Evolutionary conservation across 148 eudicot species (phyloP).

Genomic region (Polygonum maritimum): DNA sequence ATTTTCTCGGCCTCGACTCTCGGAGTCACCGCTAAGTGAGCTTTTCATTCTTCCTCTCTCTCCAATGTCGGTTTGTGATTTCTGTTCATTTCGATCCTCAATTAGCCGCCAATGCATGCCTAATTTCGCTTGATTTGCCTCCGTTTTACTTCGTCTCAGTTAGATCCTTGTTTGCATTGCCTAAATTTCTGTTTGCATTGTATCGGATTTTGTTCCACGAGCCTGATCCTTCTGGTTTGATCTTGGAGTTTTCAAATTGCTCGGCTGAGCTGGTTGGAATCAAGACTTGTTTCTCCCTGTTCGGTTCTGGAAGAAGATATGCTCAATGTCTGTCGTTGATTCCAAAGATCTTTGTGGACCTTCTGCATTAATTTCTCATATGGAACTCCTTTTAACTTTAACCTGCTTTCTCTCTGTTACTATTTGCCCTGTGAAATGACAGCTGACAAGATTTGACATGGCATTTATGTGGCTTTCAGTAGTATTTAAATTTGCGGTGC

Average conservation of each 20-base stretch:
- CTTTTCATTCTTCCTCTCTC: background rate
- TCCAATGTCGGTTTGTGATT: background rate
- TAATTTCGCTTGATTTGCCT: background rate
- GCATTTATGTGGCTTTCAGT: background rate
- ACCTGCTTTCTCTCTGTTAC: background rate
- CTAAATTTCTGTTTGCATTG: background rate
- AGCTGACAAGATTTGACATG: slow-evolving; percentile 1
- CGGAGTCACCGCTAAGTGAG: slow-evolving; percentile 27
- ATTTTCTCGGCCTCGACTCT: slow-evolving; percentile 35
- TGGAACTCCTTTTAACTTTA: background rate
- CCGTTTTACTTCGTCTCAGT: background rate
- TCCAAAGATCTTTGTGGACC: slow-evolving; percentile 7
- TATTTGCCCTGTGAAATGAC: background rate
- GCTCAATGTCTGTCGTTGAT: background rate
- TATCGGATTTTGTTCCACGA: background rate
- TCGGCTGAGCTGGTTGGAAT: background rate
- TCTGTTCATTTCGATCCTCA: background rate
- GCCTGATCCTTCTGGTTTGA: background rate
- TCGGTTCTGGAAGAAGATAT: background rate
- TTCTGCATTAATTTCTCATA: background rate
- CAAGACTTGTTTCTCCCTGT: background rate
- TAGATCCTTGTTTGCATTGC: background rate
- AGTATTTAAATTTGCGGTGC: background rate
- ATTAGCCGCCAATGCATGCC: slow-evolving; percentile 8
- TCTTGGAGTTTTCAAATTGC: background rate